Percentiles rank a stretch among this genome's conserved stretches.
Evolutionary conservation across 2,329 filamentous ascomycete genomes (phyloP).

Genomic region (Talaromyces rugulosus): DNA sequence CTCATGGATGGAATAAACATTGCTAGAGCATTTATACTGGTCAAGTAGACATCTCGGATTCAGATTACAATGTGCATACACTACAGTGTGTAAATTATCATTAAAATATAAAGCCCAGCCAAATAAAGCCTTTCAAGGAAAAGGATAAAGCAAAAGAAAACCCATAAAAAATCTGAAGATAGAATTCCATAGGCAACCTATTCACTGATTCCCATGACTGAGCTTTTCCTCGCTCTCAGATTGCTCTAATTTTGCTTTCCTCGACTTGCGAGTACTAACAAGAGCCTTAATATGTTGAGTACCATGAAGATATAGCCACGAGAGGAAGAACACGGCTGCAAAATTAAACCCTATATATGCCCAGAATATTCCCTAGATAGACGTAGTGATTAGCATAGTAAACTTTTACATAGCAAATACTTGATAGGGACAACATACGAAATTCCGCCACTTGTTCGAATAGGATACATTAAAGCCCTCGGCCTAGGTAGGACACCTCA

Average conservation of each 20-base stretch:
- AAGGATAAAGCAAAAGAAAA: background rate
- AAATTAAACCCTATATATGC: slow-evolving; percentile 65
- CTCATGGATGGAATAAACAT: background rate
- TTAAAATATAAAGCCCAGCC: background rate
- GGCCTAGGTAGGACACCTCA: slow-evolving; percentile 20
- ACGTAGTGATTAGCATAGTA: background rate
- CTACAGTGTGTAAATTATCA: background rate
- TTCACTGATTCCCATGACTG: background rate
- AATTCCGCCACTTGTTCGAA: slow-evolving; percentile 60
- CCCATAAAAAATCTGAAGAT: background rate
- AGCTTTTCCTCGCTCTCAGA: background rate
- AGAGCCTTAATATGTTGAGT: slow-evolving; percentile 24
- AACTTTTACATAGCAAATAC: background rate
- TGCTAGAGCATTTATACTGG: background rate
- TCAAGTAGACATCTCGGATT: background rate
- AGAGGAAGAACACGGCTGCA: slow-evolving; percentile 47
- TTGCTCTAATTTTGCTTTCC: slow-evolving; percentile 13
- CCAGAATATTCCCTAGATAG: slow-evolving; percentile 54
- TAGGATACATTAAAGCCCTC: slow-evolving; percentile 58
- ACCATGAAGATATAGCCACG: slow-evolving; percentile 51
- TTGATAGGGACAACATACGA: slow-evolving; percentile 33
- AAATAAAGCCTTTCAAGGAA: background rate
- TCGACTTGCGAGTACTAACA: slow-evolving; percentile 21
- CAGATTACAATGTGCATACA: background rate
- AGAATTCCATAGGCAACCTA: background rate